Evolutionary conservation across 2,329 filamentous ascomycete genomes (phyloP).

Genomic region (Apiospora marii): DNA sequence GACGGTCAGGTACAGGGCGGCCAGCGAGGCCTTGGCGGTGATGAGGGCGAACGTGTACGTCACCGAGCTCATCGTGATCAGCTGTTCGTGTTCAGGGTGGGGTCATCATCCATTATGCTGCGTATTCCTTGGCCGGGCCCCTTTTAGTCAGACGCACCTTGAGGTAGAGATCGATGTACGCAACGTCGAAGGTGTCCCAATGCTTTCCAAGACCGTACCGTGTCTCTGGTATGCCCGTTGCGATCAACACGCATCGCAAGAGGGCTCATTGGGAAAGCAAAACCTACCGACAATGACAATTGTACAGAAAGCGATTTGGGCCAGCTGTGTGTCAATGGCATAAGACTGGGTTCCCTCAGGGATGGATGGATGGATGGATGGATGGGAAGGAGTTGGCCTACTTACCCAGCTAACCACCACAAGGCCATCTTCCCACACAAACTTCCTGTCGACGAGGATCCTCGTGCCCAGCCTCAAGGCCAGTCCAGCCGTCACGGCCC

Average conservation of each 20-base stretch:
- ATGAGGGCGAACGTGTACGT: conserved; percentile 41
- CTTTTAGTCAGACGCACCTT: neutral
- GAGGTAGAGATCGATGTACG: neutral
- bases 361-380: neutral
- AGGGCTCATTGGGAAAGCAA: neutral
- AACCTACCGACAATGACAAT: neutral
- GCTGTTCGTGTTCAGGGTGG: conserved; percentile 29
- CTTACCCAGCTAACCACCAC: conserved; percentile 5
- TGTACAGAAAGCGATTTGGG: neutral
- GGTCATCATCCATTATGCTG: neutral
- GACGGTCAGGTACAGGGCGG: conserved; percentile 43
- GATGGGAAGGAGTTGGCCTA: neutral
- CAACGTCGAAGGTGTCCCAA: conserved; percentile 6
- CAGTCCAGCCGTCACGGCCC: neutral
- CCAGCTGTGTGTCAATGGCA: neutral
- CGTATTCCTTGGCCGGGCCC: no score
- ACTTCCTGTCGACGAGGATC: neutral
- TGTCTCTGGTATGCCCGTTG: neutral
- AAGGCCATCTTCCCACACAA: neutral
- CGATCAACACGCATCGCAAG: neutral
- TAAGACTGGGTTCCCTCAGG: neutral
- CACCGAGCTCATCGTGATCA: conserved; percentile 32
- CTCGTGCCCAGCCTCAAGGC: neutral
- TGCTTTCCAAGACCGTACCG: conserved; percentile 8
- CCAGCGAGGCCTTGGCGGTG: conserved; percentile 43